phyloP scores from a whole-genome alignment of 768 basidiomycete species.

The Leucocoprinus sp. region DNA sequence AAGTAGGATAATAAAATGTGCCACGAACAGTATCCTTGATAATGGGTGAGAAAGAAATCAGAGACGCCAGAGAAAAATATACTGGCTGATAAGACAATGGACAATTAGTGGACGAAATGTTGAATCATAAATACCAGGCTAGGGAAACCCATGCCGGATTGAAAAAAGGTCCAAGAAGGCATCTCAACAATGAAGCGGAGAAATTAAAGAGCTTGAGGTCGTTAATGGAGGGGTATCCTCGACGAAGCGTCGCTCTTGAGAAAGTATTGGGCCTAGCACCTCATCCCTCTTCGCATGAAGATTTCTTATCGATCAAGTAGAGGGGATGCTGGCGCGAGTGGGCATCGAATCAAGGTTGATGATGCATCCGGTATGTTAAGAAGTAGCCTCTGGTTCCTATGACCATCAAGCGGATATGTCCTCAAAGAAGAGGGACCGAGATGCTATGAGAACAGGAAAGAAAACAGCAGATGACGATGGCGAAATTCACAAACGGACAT shows the following conservation, averaged over 20 bases:
- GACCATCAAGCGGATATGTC: constrained; percentile 1
- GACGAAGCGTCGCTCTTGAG: constrained; percentile 4
- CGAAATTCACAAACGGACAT: constrained; percentile 28
- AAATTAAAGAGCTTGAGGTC: not conserved
- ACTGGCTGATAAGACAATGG: too few relatives aligned
- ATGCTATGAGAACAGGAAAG: constrained; percentile 22
- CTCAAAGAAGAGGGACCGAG: constrained; percentile 14
- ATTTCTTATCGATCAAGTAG: not conserved
- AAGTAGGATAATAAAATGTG: constrained; percentile 12
- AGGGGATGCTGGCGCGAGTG: not conserved
- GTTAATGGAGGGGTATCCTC: not conserved
- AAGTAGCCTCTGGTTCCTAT: constrained; percentile 9
- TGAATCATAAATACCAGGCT: constrained; percentile 11
- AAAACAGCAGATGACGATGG: constrained; percentile 20
- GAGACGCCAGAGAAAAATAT: too few relatives aligned
- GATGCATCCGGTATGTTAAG: constrained; percentile 5
- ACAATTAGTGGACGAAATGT: constrained; percentile 9
- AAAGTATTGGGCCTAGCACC: not conserved
- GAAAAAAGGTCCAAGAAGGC: constrained; percentile 11
- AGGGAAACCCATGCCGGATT: constrained; percentile 4
- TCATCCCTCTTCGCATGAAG: not conserved
- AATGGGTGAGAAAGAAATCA: constrained; percentile 2
- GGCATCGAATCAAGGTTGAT: constrained; percentile 6
- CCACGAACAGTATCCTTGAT: not conserved
- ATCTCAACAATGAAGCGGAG: constrained; percentile 10